phyloP scores from a whole-genome alignment of 805 yeast species.

The Candida oleophila region DNA sequence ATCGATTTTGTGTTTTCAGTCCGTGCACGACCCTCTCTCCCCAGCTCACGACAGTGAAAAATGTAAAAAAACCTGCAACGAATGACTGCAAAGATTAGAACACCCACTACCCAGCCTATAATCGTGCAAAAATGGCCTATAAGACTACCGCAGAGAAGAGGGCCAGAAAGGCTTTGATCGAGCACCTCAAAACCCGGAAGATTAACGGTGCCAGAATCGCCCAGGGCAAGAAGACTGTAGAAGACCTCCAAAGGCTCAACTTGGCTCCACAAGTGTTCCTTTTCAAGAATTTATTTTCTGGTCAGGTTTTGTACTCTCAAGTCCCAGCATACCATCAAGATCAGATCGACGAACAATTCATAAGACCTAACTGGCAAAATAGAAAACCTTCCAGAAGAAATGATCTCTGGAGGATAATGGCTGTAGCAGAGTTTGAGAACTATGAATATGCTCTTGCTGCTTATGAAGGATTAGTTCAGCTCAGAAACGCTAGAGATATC shows the following conservation, averaged over 20 bases:
- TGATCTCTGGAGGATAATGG: conserved; percentile 90
- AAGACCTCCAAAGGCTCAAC: conserved; percentile 43
- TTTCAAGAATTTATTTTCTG: conserved; percentile 82
- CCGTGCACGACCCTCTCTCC: too few species aligned
- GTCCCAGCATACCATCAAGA: conserved; percentile 61
- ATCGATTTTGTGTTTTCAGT: too few species aligned
- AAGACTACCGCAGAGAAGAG: conserved; percentile 35
- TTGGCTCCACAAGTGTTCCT: conserved; percentile 82
- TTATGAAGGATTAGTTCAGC: conserved; percentile 69
- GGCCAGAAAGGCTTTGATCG: conserved; percentile 47
- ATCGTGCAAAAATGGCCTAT: conserved; percentile 1
- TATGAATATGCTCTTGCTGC: conserved; percentile 70
- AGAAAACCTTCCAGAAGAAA: conserved; percentile 74
- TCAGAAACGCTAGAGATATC: conserved; percentile 73
- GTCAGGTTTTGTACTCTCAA: conserved; percentile 88
- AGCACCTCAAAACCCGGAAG: conserved; percentile 43
- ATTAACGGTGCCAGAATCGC: conserved; percentile 44
- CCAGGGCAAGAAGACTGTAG: conserved; percentile 32
- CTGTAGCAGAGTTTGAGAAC: conserved; percentile 66
- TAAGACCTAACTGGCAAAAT: conserved; percentile 88
- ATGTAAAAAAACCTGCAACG: too few species aligned
- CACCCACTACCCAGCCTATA: neutral
- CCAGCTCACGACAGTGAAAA: neutral
- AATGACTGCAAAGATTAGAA: too few species aligned
- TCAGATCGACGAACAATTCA: conserved; percentile 70